phyloP scores from a whole-genome alignment of 805 yeast genomes.

The Kodamaea laetipori region DNA sequence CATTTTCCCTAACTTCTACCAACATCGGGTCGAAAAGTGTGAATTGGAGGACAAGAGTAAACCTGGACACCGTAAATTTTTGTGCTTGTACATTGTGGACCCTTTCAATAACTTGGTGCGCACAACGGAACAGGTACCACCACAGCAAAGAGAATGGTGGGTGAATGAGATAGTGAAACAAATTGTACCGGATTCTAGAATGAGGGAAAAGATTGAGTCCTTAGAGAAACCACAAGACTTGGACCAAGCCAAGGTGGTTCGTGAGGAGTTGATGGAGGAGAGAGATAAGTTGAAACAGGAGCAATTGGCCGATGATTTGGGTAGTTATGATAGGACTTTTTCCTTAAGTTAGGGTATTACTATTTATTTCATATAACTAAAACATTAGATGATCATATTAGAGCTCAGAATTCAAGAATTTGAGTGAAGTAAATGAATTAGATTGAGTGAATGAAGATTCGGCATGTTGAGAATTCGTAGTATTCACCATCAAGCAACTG shows the following conservation, averaged over 20 bases:
- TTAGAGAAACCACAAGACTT: conserved; percentile 19
- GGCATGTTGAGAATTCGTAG: too few species aligned
- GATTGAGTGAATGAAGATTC: too few species aligned
- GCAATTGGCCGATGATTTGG: conserved; percentile 1
- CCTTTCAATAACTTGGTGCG: conserved; percentile 32
- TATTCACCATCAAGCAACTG: too few species aligned
- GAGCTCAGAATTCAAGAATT: too few species aligned
- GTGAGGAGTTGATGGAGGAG: conserved; percentile 35
- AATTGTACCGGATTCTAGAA: conserved; percentile 12
- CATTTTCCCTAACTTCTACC: conserved; percentile 41
- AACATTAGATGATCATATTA: too few species aligned
- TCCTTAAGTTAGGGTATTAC: conserved; percentile 4
- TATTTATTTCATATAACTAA: too few species aligned
- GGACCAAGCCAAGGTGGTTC: conserved; percentile 27
- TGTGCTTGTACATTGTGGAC: conserved; percentile 43
- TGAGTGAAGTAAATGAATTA: too few species aligned
- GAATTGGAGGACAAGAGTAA: conserved; percentile 36
- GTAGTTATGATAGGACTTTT: conserved; percentile 4
- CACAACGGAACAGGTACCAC: conserved; percentile 36
- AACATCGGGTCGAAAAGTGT: conserved; percentile 43
- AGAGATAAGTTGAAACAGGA: conserved; percentile 16
- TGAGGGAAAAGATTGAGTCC: conserved; percentile 6
- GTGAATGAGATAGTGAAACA: conserved; percentile 16
- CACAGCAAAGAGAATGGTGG: conserved; percentile 41
- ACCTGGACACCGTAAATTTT: conserved; percentile 40